phyloP scores from a whole-genome alignment of 2,329 filamentous ascomycete genomes.

The Epichloe typhina region DNA sequence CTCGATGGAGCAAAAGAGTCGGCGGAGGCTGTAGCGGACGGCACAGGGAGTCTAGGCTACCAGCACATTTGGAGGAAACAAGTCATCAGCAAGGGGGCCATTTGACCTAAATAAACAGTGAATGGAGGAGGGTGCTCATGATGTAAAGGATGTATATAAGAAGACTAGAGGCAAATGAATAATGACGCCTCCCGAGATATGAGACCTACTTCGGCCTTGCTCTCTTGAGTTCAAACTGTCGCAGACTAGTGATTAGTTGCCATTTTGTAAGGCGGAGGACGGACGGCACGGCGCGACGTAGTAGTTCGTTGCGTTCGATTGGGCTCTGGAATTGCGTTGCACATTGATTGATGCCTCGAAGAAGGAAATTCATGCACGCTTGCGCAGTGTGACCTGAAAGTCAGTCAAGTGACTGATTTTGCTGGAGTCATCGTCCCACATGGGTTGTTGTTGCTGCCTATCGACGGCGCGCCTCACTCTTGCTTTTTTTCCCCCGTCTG shows the following conservation, averaged over 20 bases:
- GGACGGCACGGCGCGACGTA: too few species aligned
- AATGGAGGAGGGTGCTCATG: slow-evolving; percentile 1
- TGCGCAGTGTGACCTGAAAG: neutral
- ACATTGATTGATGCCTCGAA: neutral
- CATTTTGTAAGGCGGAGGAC: too few species aligned
- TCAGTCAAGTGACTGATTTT: neutral
- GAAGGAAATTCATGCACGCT: neutral
- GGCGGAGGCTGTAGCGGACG: neutral
- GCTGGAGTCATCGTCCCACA: neutral
- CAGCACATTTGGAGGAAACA: neutral
- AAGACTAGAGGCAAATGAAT: slow-evolving; percentile 4
- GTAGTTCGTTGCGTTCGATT: too few species aligned
- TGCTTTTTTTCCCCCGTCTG: neutral
- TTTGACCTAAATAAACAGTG: neutral
- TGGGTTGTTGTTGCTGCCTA: neutral
- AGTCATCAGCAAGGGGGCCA: neutral
- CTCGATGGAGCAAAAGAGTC: neutral
- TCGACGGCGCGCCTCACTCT: neutral
- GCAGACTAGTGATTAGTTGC: too few species aligned
- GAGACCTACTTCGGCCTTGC: too few species aligned
- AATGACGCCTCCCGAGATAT: neutral
- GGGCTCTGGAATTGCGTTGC: neutral
- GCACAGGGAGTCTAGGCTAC: neutral
- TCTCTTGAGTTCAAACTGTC: too few species aligned
- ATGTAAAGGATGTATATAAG: slow-evolving; percentile 7